Evolutionary conservation across 305 asterid genomes (phyloP).

Genomic region (Fraxinus latifolia): DNA sequence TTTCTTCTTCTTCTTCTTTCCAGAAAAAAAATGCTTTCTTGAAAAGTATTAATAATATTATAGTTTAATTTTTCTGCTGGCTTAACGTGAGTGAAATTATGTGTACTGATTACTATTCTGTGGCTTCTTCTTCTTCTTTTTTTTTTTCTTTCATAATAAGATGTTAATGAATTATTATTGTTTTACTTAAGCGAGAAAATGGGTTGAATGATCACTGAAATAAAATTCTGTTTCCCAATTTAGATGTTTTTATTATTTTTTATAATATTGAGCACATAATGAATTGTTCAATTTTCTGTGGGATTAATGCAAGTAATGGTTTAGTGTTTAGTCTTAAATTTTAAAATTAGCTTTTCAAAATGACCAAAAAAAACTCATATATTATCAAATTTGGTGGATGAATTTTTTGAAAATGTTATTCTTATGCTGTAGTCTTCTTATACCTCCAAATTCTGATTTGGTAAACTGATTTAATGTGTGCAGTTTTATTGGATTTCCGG

Average conservation of each 20-base stretch:
- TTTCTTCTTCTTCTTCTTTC: background rate
- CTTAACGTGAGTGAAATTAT: background rate
- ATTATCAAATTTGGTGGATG: background rate
- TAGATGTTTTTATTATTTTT: background rate
- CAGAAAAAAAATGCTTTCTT: background rate
- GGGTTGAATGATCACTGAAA: background rate
- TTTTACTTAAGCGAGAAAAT: background rate
- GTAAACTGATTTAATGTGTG: background rate
- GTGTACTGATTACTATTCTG: background rate
- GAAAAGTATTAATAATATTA: background rate
- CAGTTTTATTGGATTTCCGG: background rate
- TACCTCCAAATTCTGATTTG: background rate
- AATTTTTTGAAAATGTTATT: background rate
- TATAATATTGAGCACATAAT: background rate
- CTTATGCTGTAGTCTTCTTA: background rate
- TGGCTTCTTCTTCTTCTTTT: background rate
- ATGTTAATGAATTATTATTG: background rate
- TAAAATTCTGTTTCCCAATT: background rate
- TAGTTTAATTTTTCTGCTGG: background rate
- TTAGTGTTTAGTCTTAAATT: no score
- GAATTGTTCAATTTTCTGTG: background rate
- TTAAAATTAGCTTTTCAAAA: no score
- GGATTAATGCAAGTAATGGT: background rate
- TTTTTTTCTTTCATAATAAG: background rate
- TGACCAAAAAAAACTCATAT: background rate